Evolutionary conservation across 192 early-diverging fungal genomes (phyloP).

Genomic region (Mycoemilia scoparia): DNA sequence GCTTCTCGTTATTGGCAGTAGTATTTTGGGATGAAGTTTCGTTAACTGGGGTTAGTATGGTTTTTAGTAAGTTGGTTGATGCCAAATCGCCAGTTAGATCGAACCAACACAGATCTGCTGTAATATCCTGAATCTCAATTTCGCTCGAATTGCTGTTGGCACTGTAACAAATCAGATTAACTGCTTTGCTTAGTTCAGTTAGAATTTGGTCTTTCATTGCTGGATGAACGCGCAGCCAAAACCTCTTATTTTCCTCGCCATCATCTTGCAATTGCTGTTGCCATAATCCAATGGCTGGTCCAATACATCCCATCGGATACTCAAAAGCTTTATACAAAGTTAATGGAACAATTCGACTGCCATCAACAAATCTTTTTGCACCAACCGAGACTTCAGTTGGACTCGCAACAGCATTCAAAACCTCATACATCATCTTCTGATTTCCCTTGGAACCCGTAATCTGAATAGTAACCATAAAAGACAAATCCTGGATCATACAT

Average conservation of each 20-base stretch:
- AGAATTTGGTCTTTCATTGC: conserved; percentile 32
- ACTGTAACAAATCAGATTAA: too few species aligned
- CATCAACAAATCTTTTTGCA: conserved; percentile 2
- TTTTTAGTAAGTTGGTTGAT: conserved; percentile 51
- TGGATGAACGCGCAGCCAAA: conserved; percentile 78
- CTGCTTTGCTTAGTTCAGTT: conserved; percentile 6
- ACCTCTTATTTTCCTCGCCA: conserved; percentile 9
- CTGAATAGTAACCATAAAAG: conserved; percentile 58
- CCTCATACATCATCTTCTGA: conserved; percentile 19
- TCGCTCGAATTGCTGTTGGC: not conserved
- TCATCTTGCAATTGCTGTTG: conserved; percentile 21
- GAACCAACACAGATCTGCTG: conserved; percentile 45
- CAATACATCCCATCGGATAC: conserved; percentile 31
- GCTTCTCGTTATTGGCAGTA: too few species aligned
- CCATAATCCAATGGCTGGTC: conserved; percentile 67
- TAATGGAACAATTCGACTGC: conserved; percentile 10
- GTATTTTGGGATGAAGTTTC: conserved; percentile 4
- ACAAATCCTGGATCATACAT: conserved; percentile 69
- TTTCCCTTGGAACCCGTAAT: conserved; percentile 44
- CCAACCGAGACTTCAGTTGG: conserved; percentile 8
- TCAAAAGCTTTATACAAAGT: conserved; percentile 13
- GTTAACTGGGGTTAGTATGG: conserved; percentile 28
- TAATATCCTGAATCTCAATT: conserved; percentile 26
- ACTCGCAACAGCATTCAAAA: conserved; percentile 41
- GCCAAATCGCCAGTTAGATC: conserved; percentile 70